These are phyloP conservation scores for Cryomyces minteri DNA, from an alignment of 495 filamentous ascomycete species.

Conservation along the genomic window DNA sequence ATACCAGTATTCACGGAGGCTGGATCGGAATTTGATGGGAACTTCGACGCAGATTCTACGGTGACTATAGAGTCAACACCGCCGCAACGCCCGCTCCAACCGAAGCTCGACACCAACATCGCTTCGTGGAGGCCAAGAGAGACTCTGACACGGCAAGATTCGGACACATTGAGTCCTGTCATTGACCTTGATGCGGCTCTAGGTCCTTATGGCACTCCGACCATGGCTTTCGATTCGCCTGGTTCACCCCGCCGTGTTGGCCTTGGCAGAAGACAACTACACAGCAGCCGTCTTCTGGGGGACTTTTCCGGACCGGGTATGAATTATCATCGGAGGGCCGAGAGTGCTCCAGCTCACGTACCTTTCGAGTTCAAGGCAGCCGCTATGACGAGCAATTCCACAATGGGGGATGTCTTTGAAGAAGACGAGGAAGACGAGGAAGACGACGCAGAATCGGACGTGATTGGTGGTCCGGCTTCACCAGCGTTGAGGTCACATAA, in stretches of 20 bases:
- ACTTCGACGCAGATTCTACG: conserved; percentile 16
- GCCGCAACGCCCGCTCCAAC: neutral
- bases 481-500: conserved; percentile 7
- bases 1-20: conserved; percentile 1
- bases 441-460: too few species aligned
- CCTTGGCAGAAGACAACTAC: conserved; percentile 54
- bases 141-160: neutral
- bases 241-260: conserved; percentile 34
- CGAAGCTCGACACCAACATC: conserved; percentile 7
- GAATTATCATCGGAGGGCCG: conserved; percentile 78
- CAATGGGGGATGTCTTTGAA: conserved; percentile 82
- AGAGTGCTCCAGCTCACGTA: conserved; percentile 80
- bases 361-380: conserved; percentile 51
- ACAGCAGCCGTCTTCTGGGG: conserved; percentile 65
- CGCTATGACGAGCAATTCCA: conserved; percentile 38
- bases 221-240: conserved; percentile 25
- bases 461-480: too few species aligned
- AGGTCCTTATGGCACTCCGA: conserved; percentile 75
- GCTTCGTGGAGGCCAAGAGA: conserved; percentile 13
- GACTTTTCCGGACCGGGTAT: conserved; percentile 66
- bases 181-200: conserved; percentile 95
- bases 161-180: conserved; percentile 38
- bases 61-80: conserved; percentile 13
- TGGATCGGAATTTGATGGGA: conserved; percentile 10
- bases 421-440: conserved; percentile 79